These are phyloP conservation scores for Pulicaria dysenterica DNA, from an alignment of 129 eudicot genomes.

Conservation along the genomic window DNA sequence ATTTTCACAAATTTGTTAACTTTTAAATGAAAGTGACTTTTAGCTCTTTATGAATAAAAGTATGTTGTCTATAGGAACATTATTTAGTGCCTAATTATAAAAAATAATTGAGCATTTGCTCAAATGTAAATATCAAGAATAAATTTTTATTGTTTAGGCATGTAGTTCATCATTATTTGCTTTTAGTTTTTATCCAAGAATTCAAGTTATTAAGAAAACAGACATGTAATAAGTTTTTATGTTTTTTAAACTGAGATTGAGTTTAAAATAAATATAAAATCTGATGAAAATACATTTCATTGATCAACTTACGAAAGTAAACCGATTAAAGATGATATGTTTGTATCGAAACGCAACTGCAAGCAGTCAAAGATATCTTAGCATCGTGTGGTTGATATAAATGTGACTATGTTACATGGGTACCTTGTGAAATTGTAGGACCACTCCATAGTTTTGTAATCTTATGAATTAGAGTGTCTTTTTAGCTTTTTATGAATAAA, in stretches of 20 bases:
- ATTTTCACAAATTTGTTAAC: too few relatives aligned
- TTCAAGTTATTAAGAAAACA: background rate
- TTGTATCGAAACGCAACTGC: background rate
- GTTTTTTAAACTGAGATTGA: background rate
- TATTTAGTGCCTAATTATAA: constrained; percentile 21
- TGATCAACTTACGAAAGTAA: constrained; percentile 2
- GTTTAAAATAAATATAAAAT: background rate
- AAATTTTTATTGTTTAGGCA: constrained; percentile 6
- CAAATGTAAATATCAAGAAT: constrained; percentile 16
- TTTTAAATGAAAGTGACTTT: constrained; percentile 16
- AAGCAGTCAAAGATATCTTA: constrained; percentile 3
- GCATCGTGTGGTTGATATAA: constrained; percentile 23
- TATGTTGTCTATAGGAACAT: constrained; percentile 1
- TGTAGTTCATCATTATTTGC: constrained; percentile 1
- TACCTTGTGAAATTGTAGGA: constrained; percentile 11
- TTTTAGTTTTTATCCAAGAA: background rate
- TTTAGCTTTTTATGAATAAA: too few relatives aligned
- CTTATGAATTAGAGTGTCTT: constrained; percentile 18
- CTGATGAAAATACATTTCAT: background rate
- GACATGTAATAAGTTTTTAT: constrained; percentile 6
- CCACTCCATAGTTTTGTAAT: constrained; percentile 19
- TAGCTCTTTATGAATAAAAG: constrained; percentile 20
- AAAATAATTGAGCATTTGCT: constrained; percentile 25
- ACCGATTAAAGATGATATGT: background rate
- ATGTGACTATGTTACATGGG: constrained; percentile 22